A percentile compares a stretch with the other conserved stretches of the same genome.
These are phyloP conservation scores for Ampelomyces quisqualis DNA, from an alignment of 2,329 filamentous ascomycete species.

Conservation along the genomic window DNA sequence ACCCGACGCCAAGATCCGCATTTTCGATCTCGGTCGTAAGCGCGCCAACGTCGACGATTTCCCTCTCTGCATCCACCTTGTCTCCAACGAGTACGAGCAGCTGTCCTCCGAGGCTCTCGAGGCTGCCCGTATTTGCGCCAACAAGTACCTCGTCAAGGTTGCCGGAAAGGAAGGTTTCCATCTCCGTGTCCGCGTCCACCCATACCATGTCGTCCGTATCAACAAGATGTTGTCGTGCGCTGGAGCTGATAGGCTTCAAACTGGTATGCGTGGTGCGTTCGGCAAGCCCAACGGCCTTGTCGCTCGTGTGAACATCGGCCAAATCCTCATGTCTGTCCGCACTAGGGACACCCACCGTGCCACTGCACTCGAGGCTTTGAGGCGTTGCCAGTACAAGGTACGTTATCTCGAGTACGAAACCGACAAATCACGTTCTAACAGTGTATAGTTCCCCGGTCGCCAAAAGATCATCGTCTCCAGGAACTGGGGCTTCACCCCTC, in stretches of 20 bases:
- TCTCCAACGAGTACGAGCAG: conserved; percentile 99
- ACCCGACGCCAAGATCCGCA: conserved; percentile 76
- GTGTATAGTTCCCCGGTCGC: conserved; percentile 81
- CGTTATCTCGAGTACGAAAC: not conserved
- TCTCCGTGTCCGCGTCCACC: conserved; percentile 80
- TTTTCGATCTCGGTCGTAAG: conserved; percentile 99
- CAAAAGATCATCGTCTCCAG: conserved; percentile 99
- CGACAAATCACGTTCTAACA: conserved; percentile 6
- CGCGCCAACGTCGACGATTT: conserved; percentile 98
- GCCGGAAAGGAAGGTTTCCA: conserved; percentile 72
- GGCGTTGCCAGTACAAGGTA: conserved; percentile 97
- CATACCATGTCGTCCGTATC: conserved; percentile 99
- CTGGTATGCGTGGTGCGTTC: conserved; percentile 99
- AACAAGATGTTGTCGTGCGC: conserved; percentile 99
- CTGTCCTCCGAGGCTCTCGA: conserved; percentile 99
- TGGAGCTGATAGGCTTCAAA: conserved; percentile 99
- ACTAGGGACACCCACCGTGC: conserved; percentile 94
- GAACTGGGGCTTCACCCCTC: conserved; percentile 99
- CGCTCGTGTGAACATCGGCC: conserved; percentile 99
- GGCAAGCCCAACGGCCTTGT: conserved; percentile 99
- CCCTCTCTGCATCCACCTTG: conserved; percentile 95
- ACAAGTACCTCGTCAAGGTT: conserved; percentile 82
- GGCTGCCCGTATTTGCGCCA: conserved; percentile 99
- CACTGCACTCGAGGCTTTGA: conserved; percentile 95
- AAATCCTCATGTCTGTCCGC: conserved; percentile 96